Conservation (phyloP, 2,329 filamentous ascomycete genomes). For the Xylariaceae sp. region DNA sequence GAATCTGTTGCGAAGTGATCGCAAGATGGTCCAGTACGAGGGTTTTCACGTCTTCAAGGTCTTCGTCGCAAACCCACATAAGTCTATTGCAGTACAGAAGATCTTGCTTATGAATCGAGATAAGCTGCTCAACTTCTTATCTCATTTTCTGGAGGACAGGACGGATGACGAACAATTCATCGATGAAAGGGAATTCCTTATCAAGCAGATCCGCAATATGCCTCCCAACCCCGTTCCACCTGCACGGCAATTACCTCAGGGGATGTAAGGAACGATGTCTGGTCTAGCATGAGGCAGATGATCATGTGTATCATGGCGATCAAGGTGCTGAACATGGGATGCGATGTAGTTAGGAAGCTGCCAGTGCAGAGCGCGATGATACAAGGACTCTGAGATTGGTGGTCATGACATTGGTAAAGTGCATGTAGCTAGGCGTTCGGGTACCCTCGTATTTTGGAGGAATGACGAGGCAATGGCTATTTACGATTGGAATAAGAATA, state of each 20-base stretch:
- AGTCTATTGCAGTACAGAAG: slow-evolving; percentile 91
- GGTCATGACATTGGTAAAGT: slow-evolving; percentile 22
- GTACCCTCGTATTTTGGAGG: not conserved
- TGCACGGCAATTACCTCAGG: slow-evolving; percentile 34
- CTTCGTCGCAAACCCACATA: slow-evolving; percentile 97
- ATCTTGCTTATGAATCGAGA: slow-evolving; percentile 96
- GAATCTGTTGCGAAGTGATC: slow-evolving; percentile 91
- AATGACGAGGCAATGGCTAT: no score
- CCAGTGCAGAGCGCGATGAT: not conserved
- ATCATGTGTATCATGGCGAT: no score
- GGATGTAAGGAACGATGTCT: slow-evolving; percentile 1
- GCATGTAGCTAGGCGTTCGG: slow-evolving; percentile 30
- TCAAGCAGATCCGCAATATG: slow-evolving; percentile 83
- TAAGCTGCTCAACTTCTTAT: slow-evolving; percentile 81
- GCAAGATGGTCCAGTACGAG: slow-evolving; percentile 99
- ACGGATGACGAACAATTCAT: slow-evolving; percentile 98
- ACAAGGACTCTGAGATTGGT: slow-evolving; percentile 14
- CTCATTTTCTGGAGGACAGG: slow-evolving; percentile 87
- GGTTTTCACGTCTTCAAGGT: slow-evolving; percentile 99
- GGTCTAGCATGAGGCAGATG: not conserved
- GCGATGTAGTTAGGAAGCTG: no score
- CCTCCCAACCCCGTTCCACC: slow-evolving; percentile 52
- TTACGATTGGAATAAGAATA: no score
- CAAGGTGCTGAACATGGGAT: no score
- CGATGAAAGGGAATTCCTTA: slow-evolving; percentile 94